Base-by-base conservation (phyloP, 2,329 filamentous ascomycete genomes). In the Ascochyta pisi region DNA sequence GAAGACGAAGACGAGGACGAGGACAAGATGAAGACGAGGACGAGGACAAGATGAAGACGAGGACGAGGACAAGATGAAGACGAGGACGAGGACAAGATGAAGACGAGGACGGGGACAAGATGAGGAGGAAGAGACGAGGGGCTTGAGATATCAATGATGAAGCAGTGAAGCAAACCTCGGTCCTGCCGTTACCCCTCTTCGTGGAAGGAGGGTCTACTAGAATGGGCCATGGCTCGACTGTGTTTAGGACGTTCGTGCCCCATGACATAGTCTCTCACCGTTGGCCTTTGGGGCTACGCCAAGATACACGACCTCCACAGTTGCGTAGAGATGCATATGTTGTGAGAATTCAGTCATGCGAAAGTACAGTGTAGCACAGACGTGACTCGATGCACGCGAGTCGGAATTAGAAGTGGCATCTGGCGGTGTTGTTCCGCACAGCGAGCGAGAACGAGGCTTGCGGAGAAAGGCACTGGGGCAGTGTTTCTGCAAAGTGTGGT, bases 121-220 rank as follows among this genome's bases (percentile, higher is more conserved):
- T 35, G 47, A 39, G 8, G 35, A 12, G n/a, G 23, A 34, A 29
- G 19, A 19, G 19, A 19, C 19, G 19, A 19, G 19, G 19, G 19
- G 48, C 31, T 47, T 48, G 27, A 47, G 39, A 48, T 48, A 47
- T 9, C 38, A 34, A 38, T 43, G 48, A 47, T 51, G 42, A 37
- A 51, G 34, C 27, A 23, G 31, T 43, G 12, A 37, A 56, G 47
- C 24, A 50, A 37, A 48, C 53, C 53, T 56, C 53, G 53, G 53
- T 42, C 38, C 15, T 56, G 29, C 31, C 38, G n/a, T 51, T 56
- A 51, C 53, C 53, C 53, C 53, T 56, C 53, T 47, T 56, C 43
- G 7, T 39, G 43, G 23, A 7, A 51, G 42, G 47, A 31, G 41
- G 42, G 31, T 43, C 41, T 44, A 24, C 42, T 34, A 27, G 29